phyloP scores from a whole-genome alignment of 1,284 basidiomycete genomes.

The Leucoagaricus sp. region DNA sequence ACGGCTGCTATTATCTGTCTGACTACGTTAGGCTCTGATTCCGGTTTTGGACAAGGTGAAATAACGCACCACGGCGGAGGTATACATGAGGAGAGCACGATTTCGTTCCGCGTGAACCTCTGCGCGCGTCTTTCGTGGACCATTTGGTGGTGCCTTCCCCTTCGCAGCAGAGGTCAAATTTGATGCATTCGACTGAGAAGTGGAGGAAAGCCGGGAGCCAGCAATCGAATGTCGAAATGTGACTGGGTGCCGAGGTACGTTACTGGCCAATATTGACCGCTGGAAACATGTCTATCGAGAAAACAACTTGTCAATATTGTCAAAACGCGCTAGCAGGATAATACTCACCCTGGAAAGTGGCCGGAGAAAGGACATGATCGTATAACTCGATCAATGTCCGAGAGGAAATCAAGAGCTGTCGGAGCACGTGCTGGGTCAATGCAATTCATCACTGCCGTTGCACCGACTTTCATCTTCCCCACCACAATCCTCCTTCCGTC shows the following conservation, averaged over 20 bases:
- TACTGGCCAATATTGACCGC: not conserved
- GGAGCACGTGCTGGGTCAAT: slow-evolving; percentile 14
- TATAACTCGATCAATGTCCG: not conserved
- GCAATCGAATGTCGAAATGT: slow-evolving; percentile 7
- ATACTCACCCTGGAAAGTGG: slow-evolving; percentile 13
- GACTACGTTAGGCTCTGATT: not conserved
- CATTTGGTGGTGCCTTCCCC: slow-evolving; percentile 6
- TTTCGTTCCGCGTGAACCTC: slow-evolving; percentile 53
- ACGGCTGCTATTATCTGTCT: slow-evolving; percentile 75
- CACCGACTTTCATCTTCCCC: slow-evolving; percentile 4
- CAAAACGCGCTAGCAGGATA: not conserved
- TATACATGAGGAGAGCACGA: slow-evolving; percentile 77
- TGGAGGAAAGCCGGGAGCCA: slow-evolving; percentile 4
- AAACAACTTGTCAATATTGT: not conserved
- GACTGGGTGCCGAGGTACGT: not conserved
- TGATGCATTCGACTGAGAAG: not conserved
- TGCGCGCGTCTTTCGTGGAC: slow-evolving; percentile 24
- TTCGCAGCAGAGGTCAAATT: not conserved
- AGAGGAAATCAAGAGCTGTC: not conserved
- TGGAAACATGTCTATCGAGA: slow-evolving; percentile 9
- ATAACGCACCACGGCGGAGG: slow-evolving; percentile 68
- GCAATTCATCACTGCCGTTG: not conserved
- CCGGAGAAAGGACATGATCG: slow-evolving; percentile 20
- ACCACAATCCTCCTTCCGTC: slow-evolving; percentile 1
- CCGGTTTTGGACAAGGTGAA: slow-evolving; percentile 3